Conservation (phyloP, 2,329 filamentous ascomycete species). For the Amauroascus verrucosus region DNA sequence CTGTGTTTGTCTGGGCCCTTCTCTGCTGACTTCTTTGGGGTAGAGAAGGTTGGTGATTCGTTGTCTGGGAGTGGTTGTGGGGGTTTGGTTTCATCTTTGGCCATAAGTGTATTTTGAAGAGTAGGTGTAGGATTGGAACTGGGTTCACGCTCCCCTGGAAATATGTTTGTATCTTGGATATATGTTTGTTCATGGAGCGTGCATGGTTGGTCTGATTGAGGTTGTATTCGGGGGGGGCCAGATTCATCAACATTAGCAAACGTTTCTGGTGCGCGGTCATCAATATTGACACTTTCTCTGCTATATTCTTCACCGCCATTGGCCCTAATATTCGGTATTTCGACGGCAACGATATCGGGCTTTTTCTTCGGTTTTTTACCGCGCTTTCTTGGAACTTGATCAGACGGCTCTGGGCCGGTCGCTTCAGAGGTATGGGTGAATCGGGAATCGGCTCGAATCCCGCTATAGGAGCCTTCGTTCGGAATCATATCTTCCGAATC, state of each 20-base stretch:
- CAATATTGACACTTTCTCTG: background rate
- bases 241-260: background rate
- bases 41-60: background rate
- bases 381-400: constrained; percentile 30
- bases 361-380: constrained; percentile 34
- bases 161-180: background rate
- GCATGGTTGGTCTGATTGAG: background rate
- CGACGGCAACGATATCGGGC: constrained; percentile 16
- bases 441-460: background rate
- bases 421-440: background rate
- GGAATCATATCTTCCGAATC: background rate
- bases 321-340: background rate
- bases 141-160: background rate
- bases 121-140: too few species aligned
- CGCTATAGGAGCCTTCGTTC: background rate
- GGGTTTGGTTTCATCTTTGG: background rate
- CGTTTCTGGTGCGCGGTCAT: background rate
- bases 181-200: background rate
- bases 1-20: constrained; percentile 33
- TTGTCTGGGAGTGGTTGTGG: background rate
- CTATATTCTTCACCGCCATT: background rate
- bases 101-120: too few species aligned
- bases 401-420: background rate
- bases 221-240: background rate
- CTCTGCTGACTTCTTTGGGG: constrained; percentile 12